These are phyloP conservation scores for Leishmania tropica DNA, from an alignment of 208 protist species.

Conservation along the genomic window DNA sequence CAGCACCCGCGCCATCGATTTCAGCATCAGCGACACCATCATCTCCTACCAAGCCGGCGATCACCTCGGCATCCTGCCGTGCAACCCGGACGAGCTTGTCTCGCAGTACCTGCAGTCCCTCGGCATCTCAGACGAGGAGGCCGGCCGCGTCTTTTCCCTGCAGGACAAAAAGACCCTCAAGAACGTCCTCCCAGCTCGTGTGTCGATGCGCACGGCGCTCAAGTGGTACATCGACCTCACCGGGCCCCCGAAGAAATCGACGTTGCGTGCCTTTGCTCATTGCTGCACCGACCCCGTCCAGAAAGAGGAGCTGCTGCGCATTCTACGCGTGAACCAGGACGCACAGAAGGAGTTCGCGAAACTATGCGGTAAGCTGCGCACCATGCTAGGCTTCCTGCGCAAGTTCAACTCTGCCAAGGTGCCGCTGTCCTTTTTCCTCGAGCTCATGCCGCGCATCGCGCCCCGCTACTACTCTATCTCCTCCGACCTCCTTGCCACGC, in stretches of 20 bases:
- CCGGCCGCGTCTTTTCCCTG: constrained; percentile 78
- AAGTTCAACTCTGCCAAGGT: constrained; percentile 82
- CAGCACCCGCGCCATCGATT: constrained; percentile 88
- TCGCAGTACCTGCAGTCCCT: constrained; percentile 73
- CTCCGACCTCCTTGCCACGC: constrained; percentile 83
- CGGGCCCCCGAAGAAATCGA: constrained; percentile 88
- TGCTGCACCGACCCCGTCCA: constrained; percentile 74
- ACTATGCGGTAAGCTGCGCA: constrained; percentile 74
- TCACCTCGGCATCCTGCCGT: constrained; percentile 94
- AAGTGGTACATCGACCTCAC: constrained; percentile 93
- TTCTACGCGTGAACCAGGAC: constrained; percentile 75
- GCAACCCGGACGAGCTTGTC: constrained; percentile 89
- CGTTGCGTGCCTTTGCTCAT: constrained; percentile 88
- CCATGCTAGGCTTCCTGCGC: constrained; percentile 76
- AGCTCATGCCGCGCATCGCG: constrained; percentile 93
- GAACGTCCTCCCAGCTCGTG: constrained; percentile 86
- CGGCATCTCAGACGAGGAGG: constrained; percentile 51
- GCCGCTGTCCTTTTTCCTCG: constrained; percentile 86
- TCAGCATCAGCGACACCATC: constrained; percentile 82
- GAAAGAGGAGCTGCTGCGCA: constrained; percentile 74
- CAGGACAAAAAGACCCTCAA: constrained; percentile 88
- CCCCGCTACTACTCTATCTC: constrained; percentile 97
- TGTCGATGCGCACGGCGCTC: constrained; percentile 77
- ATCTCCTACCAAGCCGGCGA: constrained; percentile 95
- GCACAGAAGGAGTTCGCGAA: constrained; percentile 75